A percentile compares a stretch with the other conserved stretches of the same genome.
phyloP scores from a whole-genome alignment of 257 asterid genomes.

The Solanum etuberosum region DNA sequence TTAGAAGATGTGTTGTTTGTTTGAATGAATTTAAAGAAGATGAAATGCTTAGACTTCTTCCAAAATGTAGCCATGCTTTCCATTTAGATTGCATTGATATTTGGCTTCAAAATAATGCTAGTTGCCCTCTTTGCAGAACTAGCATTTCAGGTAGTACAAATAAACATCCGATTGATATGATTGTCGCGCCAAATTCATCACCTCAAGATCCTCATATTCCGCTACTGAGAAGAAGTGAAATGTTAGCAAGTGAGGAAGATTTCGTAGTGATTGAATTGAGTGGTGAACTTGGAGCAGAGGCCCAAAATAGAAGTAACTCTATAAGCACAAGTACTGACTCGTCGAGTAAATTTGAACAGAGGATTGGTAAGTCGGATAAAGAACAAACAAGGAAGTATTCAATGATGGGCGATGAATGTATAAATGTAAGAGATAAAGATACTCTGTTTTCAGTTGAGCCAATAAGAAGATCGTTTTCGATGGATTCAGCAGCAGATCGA shows the following conservation, averaged over 20 bases:
- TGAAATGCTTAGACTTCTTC: slow-evolving; percentile 55
- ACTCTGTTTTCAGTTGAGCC: slow-evolving; percentile 48
- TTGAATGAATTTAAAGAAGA: slow-evolving; percentile 52
- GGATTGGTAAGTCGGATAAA: slow-evolving; percentile 2
- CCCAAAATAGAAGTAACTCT: slow-evolving; percentile 25
- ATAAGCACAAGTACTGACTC: slow-evolving; percentile 26
- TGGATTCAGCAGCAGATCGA: slow-evolving; percentile 73
- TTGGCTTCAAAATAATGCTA: slow-evolving; percentile 62
- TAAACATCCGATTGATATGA: slow-evolving; percentile 15
- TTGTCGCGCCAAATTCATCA: slow-evolving; percentile 61
- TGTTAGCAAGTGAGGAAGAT: slow-evolving; percentile 31
- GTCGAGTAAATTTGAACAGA: slow-evolving; percentile 30
- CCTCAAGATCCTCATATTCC: slow-evolving; percentile 49
- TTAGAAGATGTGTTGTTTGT: slow-evolving; percentile 62
- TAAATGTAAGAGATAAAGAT: slow-evolving; percentile 37
- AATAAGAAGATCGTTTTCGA: slow-evolving; percentile 74
- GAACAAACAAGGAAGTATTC: slow-evolving; percentile 35
- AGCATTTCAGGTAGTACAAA: slow-evolving; percentile 44
- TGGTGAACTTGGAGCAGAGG: slow-evolving; percentile 10
- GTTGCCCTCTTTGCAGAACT: slow-evolving; percentile 75
- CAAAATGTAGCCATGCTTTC: slow-evolving; percentile 69
- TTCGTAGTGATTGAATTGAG: slow-evolving; percentile 36
- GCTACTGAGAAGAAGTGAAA: slow-evolving; percentile 4
- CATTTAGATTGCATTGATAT: slow-evolving; percentile 74
- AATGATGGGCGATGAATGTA: slow-evolving; percentile 79